Evolutionary conservation across 345 rosid genomes (phyloP).

Genomic region (Raphanus raphanistrum): DNA sequence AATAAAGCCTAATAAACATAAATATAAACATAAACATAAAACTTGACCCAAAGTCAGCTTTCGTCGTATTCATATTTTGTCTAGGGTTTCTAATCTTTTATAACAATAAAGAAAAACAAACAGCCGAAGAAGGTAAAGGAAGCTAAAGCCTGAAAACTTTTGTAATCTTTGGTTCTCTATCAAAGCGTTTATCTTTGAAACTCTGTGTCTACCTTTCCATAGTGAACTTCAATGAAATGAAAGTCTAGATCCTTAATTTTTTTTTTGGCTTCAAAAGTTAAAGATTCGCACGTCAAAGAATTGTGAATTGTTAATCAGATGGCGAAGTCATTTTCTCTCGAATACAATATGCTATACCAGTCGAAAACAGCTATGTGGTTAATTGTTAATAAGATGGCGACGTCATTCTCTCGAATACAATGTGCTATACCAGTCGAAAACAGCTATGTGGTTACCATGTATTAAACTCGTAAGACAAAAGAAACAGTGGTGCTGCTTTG

Average conservation of each 20-base stretch:
- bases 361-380: background rate
- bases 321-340: background rate
- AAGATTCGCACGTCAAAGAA: background rate
- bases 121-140: background rate
- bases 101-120: background rate
- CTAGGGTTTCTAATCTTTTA: conserved; percentile 27
- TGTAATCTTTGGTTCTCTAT: background rate
- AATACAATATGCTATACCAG: background rate
- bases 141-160: background rate
- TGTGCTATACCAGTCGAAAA: background rate
- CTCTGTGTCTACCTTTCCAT: background rate
- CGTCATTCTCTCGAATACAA: background rate
- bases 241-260: background rate
- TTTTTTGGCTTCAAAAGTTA: background rate
- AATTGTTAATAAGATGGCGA: background rate
- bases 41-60: conserved; percentile 8
- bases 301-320: background rate
- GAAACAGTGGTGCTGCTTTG: background rate
- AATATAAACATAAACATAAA: conserved; percentile 15
- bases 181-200: background rate
- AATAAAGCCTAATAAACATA: too few relatives aligned
- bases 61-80: background rate
- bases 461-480: background rate
- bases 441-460: background rate
- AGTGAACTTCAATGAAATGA: background rate